phyloP scores from a whole-genome alignment of 805 yeast genomes.

The Cyberlindnera mississippiensis region DNA sequence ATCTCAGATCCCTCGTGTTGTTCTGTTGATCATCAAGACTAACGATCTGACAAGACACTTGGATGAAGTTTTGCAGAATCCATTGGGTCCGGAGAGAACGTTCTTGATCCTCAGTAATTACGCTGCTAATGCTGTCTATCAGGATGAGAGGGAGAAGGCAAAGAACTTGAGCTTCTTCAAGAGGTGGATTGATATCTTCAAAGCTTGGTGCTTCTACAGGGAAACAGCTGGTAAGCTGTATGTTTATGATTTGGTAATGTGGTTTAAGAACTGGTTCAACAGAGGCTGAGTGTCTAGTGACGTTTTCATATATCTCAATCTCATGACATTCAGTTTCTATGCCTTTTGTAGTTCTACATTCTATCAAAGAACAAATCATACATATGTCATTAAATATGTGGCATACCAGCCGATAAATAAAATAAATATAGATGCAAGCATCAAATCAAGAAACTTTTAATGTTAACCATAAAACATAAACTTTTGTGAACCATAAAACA shows the following conservation, averaged over 20 bases:
- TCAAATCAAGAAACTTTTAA: not conserved
- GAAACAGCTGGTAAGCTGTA: slow-evolving; percentile 16
- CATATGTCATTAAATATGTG: too few relatives aligned
- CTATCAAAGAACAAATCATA: too few relatives aligned
- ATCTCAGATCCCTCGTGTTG: slow-evolving; percentile 78
- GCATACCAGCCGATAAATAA: too few relatives aligned
- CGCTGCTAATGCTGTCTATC: slow-evolving; percentile 76
- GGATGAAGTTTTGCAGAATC: slow-evolving; percentile 78
- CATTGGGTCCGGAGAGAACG: slow-evolving; percentile 83
- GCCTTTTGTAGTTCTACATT: too few relatives aligned
- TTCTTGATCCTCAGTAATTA: slow-evolving; percentile 86
- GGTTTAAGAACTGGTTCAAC: slow-evolving; percentile 14
- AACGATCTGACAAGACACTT: slow-evolving; percentile 88
- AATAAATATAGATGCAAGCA: too few relatives aligned
- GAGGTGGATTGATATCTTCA: slow-evolving; percentile 28
- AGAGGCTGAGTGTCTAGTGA: not conserved
- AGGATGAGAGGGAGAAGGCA: slow-evolving; percentile 51
- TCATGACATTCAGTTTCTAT: too few relatives aligned
- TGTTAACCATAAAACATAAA: too few relatives aligned
- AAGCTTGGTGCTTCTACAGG: slow-evolving; percentile 18
- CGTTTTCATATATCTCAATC: too few relatives aligned
- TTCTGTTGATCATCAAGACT: slow-evolving; percentile 82
- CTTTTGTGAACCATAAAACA: too few relatives aligned
- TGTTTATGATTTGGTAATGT: slow-evolving; percentile 19
- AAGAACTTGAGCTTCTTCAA: slow-evolving; percentile 3